phyloP scores from a whole-genome alignment of 352 stramenopile genomes.

The Globisporangium iwayamae region DNA sequence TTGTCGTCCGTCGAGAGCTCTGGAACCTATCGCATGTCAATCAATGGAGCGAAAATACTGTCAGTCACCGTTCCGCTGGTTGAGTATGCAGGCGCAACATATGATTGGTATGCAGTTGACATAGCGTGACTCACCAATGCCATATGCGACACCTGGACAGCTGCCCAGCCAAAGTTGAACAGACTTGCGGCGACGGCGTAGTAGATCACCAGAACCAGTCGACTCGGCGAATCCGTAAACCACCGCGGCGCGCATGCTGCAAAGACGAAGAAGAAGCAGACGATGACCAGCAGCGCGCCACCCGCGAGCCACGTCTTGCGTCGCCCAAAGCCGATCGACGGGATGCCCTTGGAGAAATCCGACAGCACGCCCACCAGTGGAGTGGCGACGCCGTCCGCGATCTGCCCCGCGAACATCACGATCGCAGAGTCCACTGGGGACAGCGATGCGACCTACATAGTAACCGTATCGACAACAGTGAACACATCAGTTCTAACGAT shows the following conservation, averaged over 20 bases:
- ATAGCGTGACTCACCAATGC: conserved; percentile 43
- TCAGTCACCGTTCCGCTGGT: background rate
- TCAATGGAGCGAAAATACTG: background rate
- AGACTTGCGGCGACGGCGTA: conserved; percentile 73
- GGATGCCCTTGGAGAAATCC: conserved; percentile 60
- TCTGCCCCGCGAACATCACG: conserved; percentile 86
- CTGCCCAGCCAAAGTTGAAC: conserved; percentile 84
- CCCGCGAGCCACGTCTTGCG: conserved; percentile 74
- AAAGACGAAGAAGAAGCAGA: conserved; percentile 88
- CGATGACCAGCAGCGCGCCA: conserved; percentile 65
- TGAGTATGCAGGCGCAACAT: too few species aligned
- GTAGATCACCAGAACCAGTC: conserved; percentile 61
- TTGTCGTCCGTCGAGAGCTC: conserved; percentile 78
- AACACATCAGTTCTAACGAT: background rate
- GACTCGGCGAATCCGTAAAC: conserved; percentile 55
- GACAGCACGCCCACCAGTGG: conserved; percentile 77
- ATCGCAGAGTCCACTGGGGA: conserved; percentile 76
- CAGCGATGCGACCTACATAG: conserved; percentile 36
- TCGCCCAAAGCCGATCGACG: conserved; percentile 56
- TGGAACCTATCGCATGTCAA: conserved; percentile 33
- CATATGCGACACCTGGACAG: conserved; percentile 86
- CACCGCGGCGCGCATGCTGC: conserved; percentile 51
- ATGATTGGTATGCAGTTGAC: background rate
- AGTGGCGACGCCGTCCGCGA: conserved; percentile 76
- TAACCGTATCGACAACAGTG: background rate